phyloP scores from a whole-genome alignment of 768 basidiomycete species.

The Suillus subalutaceus region DNA sequence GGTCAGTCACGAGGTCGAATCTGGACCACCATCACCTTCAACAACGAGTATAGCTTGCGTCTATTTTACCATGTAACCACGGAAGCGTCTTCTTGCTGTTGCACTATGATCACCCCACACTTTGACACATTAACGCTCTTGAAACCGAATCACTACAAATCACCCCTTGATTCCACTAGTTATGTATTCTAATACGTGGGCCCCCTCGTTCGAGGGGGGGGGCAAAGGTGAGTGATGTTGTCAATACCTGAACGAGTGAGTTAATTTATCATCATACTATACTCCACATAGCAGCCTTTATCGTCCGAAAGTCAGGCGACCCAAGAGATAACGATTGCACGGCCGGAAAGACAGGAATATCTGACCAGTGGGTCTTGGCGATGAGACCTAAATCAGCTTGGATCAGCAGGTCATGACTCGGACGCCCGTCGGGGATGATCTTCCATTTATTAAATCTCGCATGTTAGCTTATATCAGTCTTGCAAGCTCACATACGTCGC shows the following conservation, averaged over 20 bases:
- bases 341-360: neutral
- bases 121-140: neutral
- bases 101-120: neutral
- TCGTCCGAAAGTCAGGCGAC: neutral
- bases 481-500: neutral
- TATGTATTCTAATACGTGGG: neutral
- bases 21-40: neutral
- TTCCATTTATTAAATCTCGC: neutral
- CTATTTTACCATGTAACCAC: neutral
- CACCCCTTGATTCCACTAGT: neutral
- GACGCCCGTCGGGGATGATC: neutral
- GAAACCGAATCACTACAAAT: neutral
- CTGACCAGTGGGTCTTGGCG: neutral
- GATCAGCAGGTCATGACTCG: constrained; percentile 2
- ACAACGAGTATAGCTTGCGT: neutral
- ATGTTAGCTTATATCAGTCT: neutral
- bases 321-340: neutral
- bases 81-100: neutral
- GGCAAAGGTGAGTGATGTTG: neutral
- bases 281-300: neutral
- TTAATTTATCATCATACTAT: neutral
- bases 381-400: neutral
- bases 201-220: neutral
- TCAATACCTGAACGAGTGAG: neutral
- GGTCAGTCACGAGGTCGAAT: no score